These are phyloP conservation scores for Eutypella sp. DNA, from an alignment of 2,329 filamentous ascomycete species.

Conservation along the genomic window DNA sequence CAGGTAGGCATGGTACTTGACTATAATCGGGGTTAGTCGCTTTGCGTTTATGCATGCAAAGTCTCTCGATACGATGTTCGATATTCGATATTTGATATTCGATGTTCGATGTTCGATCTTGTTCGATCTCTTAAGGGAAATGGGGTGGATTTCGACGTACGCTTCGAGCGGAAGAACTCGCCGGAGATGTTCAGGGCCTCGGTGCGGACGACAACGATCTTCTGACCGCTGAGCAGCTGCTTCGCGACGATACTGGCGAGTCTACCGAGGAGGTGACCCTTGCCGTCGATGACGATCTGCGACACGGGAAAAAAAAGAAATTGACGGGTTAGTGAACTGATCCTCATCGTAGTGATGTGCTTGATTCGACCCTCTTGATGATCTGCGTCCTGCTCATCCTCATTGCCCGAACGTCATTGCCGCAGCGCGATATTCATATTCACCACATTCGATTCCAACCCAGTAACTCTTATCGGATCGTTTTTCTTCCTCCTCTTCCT, in stretches of 20 bases:
- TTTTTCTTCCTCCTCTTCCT: no score
- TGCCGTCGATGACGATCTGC: conserved; percentile 99
- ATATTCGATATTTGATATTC: no score
- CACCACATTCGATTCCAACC: no score
- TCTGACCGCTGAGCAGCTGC: conserved; percentile 98
- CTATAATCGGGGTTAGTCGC: conserved; percentile 58
- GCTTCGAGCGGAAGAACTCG: conserved; percentile 99
- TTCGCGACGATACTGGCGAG: conserved; percentile 97
- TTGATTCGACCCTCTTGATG: no score
- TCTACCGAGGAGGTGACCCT: conserved; percentile 99
- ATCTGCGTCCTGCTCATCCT: no score
- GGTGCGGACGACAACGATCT: conserved; percentile 98
- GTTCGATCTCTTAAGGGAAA: not conserved
- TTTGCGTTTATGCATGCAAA: conserved; percentile 10
- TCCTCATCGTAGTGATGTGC: no score
- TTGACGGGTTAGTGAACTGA: conserved; percentile 25
- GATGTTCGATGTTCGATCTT: no score
- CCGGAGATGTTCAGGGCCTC: conserved; percentile 99
- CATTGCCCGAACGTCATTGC: no score
- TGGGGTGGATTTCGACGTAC: conserved; percentile 62
- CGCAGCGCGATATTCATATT: no score
- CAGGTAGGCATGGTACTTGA: conserved; percentile 99
- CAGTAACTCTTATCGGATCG: no score
- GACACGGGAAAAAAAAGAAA: conserved; percentile 19
- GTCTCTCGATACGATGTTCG: not conserved